Evolutionary conservation across 2,329 filamentous ascomycete genomes (phyloP).

Genomic region (Neoarthrinium moseri): DNA sequence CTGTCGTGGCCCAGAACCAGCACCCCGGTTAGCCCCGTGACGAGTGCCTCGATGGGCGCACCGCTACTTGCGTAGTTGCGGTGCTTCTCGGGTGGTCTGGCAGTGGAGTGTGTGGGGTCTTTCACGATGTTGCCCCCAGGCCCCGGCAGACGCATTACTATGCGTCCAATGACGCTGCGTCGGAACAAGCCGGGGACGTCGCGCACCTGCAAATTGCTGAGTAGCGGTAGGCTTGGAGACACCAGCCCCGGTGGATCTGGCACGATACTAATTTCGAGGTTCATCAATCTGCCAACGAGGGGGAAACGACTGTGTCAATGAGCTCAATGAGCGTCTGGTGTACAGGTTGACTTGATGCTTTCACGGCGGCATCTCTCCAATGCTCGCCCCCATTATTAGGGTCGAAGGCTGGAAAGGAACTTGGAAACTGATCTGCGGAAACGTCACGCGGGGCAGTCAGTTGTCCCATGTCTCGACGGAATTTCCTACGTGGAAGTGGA

Average conservation of each 20-base stretch:
- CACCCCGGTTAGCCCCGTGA: constrained; percentile 12
- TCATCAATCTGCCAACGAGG: too few relatives aligned
- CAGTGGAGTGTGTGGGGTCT: constrained; percentile 9
- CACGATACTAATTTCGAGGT: too few relatives aligned
- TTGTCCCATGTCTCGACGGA: too few relatives aligned
- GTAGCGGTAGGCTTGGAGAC: background rate
- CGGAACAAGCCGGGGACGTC: constrained; percentile 5
- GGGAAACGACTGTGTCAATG: too few relatives aligned
- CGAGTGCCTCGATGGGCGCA: constrained; percentile 10
- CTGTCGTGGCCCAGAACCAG: constrained; percentile 8
- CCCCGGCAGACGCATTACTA: background rate
- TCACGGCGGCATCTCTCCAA: too few relatives aligned
- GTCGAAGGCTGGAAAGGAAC: too few relatives aligned
- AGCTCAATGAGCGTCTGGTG: too few relatives aligned
- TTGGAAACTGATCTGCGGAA: too few relatives aligned
- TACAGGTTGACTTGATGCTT: too few relatives aligned
- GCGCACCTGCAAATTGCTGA: constrained; percentile 4
- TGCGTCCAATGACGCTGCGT: constrained; percentile 3
- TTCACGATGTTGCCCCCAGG: constrained; percentile 9
- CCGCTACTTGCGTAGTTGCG: constrained; percentile 15
- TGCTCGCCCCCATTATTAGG: too few relatives aligned
- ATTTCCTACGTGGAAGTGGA: too few relatives aligned
- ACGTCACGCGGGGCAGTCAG: too few relatives aligned
- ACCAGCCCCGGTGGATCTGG: background rate
- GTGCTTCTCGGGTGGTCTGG: constrained; percentile 12